These are phyloP conservation scores for Russula foetens DNA, from an alignment of 768 basidiomycete genomes.

Conservation along the genomic window DNA sequence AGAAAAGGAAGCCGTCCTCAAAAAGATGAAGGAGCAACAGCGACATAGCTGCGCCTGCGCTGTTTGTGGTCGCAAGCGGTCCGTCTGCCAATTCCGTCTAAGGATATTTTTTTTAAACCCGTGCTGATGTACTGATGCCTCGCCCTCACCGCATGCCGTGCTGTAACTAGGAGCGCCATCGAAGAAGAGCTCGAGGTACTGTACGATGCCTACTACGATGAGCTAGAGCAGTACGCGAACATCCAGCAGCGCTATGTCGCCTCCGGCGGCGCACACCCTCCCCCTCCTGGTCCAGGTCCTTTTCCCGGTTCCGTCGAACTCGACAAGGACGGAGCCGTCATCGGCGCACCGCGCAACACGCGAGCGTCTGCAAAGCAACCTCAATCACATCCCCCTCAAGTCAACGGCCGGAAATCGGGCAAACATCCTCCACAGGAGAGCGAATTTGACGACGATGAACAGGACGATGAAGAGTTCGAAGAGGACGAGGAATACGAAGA, in stretches of 20 bases:
- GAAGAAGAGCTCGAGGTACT: slow-evolving; percentile 99
- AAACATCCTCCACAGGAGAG: slow-evolving; percentile 41
- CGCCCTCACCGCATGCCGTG: neutral
- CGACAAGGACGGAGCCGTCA: slow-evolving; percentile 79
- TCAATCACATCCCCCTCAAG: slow-evolving; percentile 26
- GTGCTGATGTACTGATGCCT: slow-evolving; percentile 21
- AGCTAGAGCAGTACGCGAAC: slow-evolving; percentile 98
- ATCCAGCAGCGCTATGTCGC: slow-evolving; percentile 94
- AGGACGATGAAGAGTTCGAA: slow-evolving; percentile 44
- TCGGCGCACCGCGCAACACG: slow-evolving; percentile 27
- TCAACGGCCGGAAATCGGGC: slow-evolving; percentile 36
- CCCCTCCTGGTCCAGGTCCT: slow-evolving; percentile 93
- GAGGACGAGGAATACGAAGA: slow-evolving; percentile 51
- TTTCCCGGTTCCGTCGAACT: slow-evolving; percentile 98
- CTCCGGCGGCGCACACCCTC: slow-evolving; percentile 82
- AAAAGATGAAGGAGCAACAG: slow-evolving; percentile 99
- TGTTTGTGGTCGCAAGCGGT: slow-evolving; percentile 96
- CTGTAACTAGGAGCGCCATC: slow-evolving; percentile 73
- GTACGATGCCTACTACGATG: slow-evolving; percentile 99
- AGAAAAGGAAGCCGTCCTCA: slow-evolving; percentile 95
- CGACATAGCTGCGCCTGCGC: slow-evolving; percentile 93
- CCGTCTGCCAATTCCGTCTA: slow-evolving; percentile 33
- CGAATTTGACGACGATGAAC: slow-evolving; percentile 61
- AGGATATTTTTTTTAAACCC: slow-evolving; percentile 20
- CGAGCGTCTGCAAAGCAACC: slow-evolving; percentile 17